phyloP scores from a whole-genome alignment of 31 red algal species.

The Odonthalia washingtoniensis region DNA sequence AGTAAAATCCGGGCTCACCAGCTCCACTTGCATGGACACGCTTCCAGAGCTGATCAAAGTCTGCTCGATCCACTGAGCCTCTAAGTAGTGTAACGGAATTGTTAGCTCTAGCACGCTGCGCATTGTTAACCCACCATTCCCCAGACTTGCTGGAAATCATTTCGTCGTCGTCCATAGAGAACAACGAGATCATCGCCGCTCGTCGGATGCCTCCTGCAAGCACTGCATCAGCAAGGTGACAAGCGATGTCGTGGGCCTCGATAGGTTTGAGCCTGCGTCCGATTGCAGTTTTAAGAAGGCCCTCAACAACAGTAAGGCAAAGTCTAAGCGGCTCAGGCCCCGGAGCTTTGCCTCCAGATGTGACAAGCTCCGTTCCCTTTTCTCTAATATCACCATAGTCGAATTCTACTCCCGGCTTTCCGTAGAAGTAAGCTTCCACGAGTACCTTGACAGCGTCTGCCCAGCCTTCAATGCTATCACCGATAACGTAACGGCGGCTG shows the following conservation, averaged over 20 bases:
- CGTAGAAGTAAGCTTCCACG: conserved; percentile 14
- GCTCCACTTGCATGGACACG: not conserved
- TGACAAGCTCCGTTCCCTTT: conserved; percentile 4
- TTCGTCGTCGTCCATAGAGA: not conserved
- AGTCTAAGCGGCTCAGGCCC: conserved; percentile 19
- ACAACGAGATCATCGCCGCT: conserved; percentile 9
- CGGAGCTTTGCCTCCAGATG: conserved; percentile 8
- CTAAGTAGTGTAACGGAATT: conserved; percentile 13
- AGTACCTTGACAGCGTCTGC: conserved; percentile 11
- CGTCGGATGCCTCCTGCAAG: conserved; percentile 28
- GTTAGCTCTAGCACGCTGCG: conserved; percentile 5
- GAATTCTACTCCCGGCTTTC: conserved; percentile 4
- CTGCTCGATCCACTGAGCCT: not conserved
- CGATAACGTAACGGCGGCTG: not conserved
- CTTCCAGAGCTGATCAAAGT: conserved; percentile 6
- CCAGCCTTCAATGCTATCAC: conserved; percentile 24
- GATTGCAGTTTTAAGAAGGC: not conserved
- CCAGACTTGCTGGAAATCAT: conserved; percentile 13
- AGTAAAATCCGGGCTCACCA: conserved; percentile 19
- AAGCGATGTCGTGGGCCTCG: conserved; percentile 8
- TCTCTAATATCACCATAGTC: conserved; percentile 23
- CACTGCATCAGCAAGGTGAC: conserved; percentile 20
- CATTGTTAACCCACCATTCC: conserved; percentile 6
- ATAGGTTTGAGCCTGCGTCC: conserved; percentile 6
- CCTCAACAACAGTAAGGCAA: not conserved